Evolutionary conservation across 2,329 filamentous ascomycete genomes (phyloP).

Genomic region (Trichophyton schoenleinii): DNA sequence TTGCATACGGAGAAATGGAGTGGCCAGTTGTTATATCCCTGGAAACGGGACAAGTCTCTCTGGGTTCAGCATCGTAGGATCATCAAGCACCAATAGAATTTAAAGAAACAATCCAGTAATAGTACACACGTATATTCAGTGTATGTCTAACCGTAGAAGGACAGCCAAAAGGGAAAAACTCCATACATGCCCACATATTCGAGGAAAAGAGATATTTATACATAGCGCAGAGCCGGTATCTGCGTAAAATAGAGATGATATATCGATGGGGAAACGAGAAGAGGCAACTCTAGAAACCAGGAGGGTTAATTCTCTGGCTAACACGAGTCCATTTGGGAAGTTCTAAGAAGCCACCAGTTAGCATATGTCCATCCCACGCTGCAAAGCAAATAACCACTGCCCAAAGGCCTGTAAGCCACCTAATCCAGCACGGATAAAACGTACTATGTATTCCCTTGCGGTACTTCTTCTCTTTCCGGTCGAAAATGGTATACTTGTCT

Average conservation of each 20-base stretch:
- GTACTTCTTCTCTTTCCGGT: slow-evolving; percentile 89
- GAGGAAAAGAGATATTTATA: neutral
- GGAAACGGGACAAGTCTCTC: neutral
- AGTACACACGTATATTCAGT: neutral
- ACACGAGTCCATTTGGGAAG: slow-evolving; percentile 90
- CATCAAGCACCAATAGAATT: neutral
- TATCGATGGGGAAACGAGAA: neutral
- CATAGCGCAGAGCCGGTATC: neutral
- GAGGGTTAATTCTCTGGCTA: slow-evolving; percentile 84
- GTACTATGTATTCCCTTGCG: slow-evolving; percentile 94
- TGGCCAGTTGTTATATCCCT: neutral
- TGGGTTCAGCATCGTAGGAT: neutral
- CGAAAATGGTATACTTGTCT: slow-evolving; percentile 98
- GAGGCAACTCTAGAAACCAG: slow-evolving; percentile 57
- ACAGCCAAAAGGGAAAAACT: neutral
- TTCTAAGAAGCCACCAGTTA: slow-evolving; percentile 38
- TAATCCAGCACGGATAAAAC: slow-evolving; percentile 27
- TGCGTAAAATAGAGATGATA: neutral
- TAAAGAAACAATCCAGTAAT: neutral
- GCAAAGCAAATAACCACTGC: neutral
- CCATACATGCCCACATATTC: slow-evolving; percentile 3
- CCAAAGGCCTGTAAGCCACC: neutral
- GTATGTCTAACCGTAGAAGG: neutral
- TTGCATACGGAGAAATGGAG: neutral
- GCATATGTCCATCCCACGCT: neutral